These are phyloP conservation scores for Candida rishiriensis DNA, from an alignment of 805 yeast genomes.

Conservation along the genomic window DNA sequence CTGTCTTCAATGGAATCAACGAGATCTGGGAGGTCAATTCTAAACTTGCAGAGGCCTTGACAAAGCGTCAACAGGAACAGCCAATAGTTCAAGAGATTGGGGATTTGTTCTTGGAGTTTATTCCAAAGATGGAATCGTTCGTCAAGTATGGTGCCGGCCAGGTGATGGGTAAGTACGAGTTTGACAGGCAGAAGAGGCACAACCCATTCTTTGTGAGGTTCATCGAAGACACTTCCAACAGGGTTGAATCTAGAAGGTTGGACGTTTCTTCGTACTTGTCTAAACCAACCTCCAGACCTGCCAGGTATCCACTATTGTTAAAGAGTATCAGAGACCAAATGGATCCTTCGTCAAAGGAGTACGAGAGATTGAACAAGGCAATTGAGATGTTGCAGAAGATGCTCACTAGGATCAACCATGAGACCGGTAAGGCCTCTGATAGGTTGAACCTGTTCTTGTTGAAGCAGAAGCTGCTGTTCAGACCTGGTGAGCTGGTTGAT, in stretches of 20 bases:
- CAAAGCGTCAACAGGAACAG: slow-evolving; percentile 78
- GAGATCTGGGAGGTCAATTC: slow-evolving; percentile 83
- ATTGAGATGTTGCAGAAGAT: slow-evolving; percentile 70
- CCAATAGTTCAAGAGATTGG: slow-evolving; percentile 85
- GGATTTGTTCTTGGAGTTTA: slow-evolving; percentile 78
- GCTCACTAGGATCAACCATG: slow-evolving; percentile 73
- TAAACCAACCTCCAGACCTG: slow-evolving; percentile 94
- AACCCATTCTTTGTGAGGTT: slow-evolving; percentile 91
- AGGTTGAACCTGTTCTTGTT: slow-evolving; percentile 83
- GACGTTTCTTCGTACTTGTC: slow-evolving; percentile 91
- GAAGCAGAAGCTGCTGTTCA: slow-evolving; percentile 76
- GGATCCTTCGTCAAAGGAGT: slow-evolving; percentile 68
- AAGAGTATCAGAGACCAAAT: slow-evolving; percentile 82
- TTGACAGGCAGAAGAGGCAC: slow-evolving; percentile 87
- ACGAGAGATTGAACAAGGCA: slow-evolving; percentile 63
- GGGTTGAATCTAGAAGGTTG: slow-evolving; percentile 80
- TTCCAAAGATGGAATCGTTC: slow-evolving; percentile 87
- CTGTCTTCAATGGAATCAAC: slow-evolving; percentile 85
- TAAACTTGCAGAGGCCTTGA: slow-evolving; percentile 81
- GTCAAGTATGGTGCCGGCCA: slow-evolving; percentile 91
- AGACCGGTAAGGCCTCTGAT: slow-evolving; percentile 91
- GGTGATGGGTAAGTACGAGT: slow-evolving; percentile 91
- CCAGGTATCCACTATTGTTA: slow-evolving; percentile 82
- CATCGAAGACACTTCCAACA: slow-evolving; percentile 82
- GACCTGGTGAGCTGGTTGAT: slow-evolving; percentile 81